phyloP scores from a whole-genome alignment of 164 flowering plant species.

The Berberis thunbergii region DNA sequence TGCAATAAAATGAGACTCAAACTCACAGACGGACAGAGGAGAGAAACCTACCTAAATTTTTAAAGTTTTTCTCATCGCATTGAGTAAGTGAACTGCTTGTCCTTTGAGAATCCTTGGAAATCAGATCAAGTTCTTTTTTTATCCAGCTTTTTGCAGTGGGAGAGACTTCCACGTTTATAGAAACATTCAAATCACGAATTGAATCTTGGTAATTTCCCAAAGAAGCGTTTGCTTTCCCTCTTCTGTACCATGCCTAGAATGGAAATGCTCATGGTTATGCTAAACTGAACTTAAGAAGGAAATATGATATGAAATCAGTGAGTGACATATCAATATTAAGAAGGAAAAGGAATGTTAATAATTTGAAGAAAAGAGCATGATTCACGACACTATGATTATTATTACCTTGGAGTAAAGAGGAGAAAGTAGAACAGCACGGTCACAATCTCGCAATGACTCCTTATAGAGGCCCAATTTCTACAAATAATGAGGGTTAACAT shows the following conservation, averaged over 20 bases:
- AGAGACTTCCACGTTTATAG: conserved; percentile 46
- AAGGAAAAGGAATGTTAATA: neutral
- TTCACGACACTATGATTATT: neutral
- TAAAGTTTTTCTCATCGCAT: conserved; percentile 11
- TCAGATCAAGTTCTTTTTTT: conserved; percentile 35
- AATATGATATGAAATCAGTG: neutral
- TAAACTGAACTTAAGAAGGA: neutral
- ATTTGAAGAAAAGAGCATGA: neutral
- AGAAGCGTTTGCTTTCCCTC: conserved; percentile 63
- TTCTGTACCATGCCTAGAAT: conserved; percentile 82
- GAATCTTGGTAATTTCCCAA: conserved; percentile 55
- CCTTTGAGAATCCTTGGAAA: conserved; percentile 17
- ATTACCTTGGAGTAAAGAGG: conserved; percentile 69
- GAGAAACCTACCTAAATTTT: conserved; percentile 21
- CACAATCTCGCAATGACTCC: conserved; percentile 68
- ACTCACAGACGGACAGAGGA: neutral
- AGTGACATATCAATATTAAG: neutral
- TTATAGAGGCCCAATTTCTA: conserved; percentile 54
- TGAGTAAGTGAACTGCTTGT: conserved; percentile 9
- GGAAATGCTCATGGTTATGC: neutral
- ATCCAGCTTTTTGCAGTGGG: conserved; percentile 46
- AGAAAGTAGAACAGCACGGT: conserved; percentile 50
- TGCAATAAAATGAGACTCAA: too few relatives aligned
- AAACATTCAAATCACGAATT: conserved; percentile 43
- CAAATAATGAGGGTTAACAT: neutral